Base-by-base conservation (phyloP, 352 stramenopile genomes). In the Phytopythium cucurbitacearum region DNA sequence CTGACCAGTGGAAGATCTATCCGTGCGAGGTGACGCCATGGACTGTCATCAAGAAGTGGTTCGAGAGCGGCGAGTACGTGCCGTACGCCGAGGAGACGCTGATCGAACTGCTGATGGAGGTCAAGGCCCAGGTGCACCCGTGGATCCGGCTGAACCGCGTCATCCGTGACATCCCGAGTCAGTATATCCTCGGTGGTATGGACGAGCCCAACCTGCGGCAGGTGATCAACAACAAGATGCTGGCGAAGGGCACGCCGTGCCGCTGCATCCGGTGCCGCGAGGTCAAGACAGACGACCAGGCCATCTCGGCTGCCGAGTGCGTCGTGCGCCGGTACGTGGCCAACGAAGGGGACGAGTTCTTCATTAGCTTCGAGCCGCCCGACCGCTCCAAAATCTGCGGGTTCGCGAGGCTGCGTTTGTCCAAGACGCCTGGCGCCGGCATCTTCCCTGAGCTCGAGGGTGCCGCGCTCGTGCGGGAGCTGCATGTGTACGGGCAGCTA, bases 1-100 rank as follows among this genome's bases (percentile, higher is more conserved):
- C 89, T 0, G 91, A 98, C 56, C 90, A 97, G 67, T 97, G 90
- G 91, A 98, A 98, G 74, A 97, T 98, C 65, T 98, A 98, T 36
- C 91, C 91, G 41, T 97, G 89, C 62, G 89, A 96, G 64, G 90
- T 97, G 53, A 95, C 88, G 32, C 88, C 88, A 1, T 97, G 87
- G 87, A 93, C 83, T 1, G 79, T 95, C 33, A 95, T 95, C 51
- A 95, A 95, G 66, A 91, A 91, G 65, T 95, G 85, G 85, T 97
- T 89, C 43, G 85, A 97, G 36, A 72, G 76, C 58, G 90, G 90
- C 12, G 75, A 66, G 33, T 98, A 96, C 68, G 72, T 93, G 15
- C 91, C 91, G 39, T 98, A 98, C 64, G 48, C 69, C 4, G 91
- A 97, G 35, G 68, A 89, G 13, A 86, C 87, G 61, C 71, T 98